Percentiles rank a stretch among this genome's conserved stretches.
Evolutionary conservation across 768 basidiomycete species (phyloP).

Genomic region (Pulveroboletus sp.): DNA sequence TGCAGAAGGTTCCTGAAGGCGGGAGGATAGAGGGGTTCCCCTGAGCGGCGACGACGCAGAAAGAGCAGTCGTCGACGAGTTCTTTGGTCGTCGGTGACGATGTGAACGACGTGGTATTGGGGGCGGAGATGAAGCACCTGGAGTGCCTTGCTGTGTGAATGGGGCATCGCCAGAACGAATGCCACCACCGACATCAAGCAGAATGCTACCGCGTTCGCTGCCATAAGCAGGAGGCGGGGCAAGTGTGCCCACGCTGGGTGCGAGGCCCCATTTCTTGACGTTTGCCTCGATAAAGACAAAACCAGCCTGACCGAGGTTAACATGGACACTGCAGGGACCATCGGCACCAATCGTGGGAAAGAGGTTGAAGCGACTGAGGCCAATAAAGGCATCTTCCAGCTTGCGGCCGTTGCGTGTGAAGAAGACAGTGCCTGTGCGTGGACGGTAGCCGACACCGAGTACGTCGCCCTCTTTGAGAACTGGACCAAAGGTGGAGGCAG

Average conservation of each 20-base stretch:
- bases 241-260: conserved; percentile 94
- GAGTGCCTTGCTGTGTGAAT: conserved; percentile 40
- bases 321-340: conserved; percentile 94
- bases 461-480: conserved; percentile 91
- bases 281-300: conserved; percentile 99
- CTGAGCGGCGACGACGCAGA: conserved; percentile 68
- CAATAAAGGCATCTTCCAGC: conserved; percentile 93
- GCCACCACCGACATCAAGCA: conserved; percentile 77
- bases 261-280: conserved; percentile 99
- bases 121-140: conserved; percentile 43
- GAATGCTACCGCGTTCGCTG: conserved; percentile 92
- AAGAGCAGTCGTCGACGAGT: conserved; percentile 34
- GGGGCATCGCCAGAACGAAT: conserved; percentile 37
- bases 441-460: conserved; percentile 92
- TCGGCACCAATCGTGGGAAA: conserved; percentile 98
- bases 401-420: conserved; percentile 98
- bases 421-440: conserved; percentile 96
- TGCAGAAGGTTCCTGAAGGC: conserved; percentile 47
- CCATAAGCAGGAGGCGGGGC: conserved; percentile 99
- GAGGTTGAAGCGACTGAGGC: conserved; percentile 86
- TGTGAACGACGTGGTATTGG: conserved; percentile 54
- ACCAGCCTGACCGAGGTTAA: conserved; percentile 96
- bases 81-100: conserved; percentile 56
- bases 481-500: conserved; percentile 78
- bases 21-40: conserved; percentile 41